Evolutionary conservation across 2,329 filamentous ascomycete genomes (phyloP), one percentile per base, ranked within the genome.

Genomic region (Colletotrichum tanaceti): DNA sequence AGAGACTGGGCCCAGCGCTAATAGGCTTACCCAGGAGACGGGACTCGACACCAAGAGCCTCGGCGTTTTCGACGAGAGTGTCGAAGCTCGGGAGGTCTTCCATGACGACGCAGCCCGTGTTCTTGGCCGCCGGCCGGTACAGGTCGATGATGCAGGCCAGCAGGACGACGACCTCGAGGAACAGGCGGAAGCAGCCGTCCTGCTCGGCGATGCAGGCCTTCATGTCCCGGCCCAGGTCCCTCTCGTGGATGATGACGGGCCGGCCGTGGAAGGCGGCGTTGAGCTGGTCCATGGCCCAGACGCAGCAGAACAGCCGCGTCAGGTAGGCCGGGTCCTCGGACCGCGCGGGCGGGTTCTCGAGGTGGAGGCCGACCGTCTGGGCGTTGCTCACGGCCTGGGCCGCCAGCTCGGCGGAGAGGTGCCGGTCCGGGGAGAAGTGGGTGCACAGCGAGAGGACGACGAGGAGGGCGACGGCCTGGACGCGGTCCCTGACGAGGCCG

Each of bases 401-500:
- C 16, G 72, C 66, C 20, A 72, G 49, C 20, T 72, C 71, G 16
- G 68, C 62, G 11, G 71, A 67, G 6, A 71, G 52, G 39, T 72
- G 70, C 3, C 65, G 70, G 41, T 72, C 71, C 16, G 57, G 57
- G 39, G 66, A 67, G 35, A 64, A 71, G 39, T 71, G 63, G 2
- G 71, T 64, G 20, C 62, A 67, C 0, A 72, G 53, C 1, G 78
- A 77, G 35, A 82, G 77, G 5, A 74, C 68, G n/a, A 79, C 72
- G 50, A 82, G 81, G 3, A 77, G 70, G 18, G 72, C 67, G 1
- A 75, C 78, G 10, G 65, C 46, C 38, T 65, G 70, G 18, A 72
- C 55, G 28, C 70, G 60, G 32, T 72, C 71, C 10, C 60, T 67
- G 13, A 67, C 32, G 7, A 68, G 18, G 1, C 61, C 65, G 7